phyloP scores from a whole-genome alignment of 257 asterid species.

The Capsicum baccatum region DNA sequence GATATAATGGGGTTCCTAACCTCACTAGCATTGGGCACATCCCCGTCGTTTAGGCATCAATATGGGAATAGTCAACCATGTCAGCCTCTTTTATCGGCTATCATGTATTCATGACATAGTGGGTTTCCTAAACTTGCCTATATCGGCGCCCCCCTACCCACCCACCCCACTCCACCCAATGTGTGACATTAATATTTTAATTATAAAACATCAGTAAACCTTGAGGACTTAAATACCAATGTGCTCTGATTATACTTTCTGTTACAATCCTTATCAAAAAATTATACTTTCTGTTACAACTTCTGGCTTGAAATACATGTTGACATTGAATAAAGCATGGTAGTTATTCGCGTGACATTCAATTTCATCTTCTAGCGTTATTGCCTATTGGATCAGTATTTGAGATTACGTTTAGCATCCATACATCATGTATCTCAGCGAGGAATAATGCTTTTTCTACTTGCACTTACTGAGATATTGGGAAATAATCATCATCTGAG shows the following conservation, averaged over 20 bases:
- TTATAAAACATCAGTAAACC: neutral
- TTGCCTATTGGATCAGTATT: neutral
- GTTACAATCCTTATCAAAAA: neutral
- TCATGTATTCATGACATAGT: neutral
- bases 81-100: neutral
- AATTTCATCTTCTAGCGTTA: neutral
- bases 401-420: neutral
- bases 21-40: neutral
- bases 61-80: neutral
- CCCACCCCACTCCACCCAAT: neutral
- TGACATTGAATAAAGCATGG: neutral
- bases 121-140: neutral
- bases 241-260: neutral
- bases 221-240: slow-evolving; percentile 10
- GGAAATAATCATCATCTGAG: neutral
- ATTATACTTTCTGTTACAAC: slow-evolving; percentile 6
- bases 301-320: neutral
- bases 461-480: neutral
- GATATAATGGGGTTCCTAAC: neutral
- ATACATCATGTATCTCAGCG: neutral
- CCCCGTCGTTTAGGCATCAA: neutral
- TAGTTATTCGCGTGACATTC: neutral
- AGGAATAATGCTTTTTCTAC: neutral
- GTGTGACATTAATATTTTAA: neutral
- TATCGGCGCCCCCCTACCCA: neutral